phyloP scores from a whole-genome alignment of 129 eudicot genomes.

The Escallonia herrerae region DNA sequence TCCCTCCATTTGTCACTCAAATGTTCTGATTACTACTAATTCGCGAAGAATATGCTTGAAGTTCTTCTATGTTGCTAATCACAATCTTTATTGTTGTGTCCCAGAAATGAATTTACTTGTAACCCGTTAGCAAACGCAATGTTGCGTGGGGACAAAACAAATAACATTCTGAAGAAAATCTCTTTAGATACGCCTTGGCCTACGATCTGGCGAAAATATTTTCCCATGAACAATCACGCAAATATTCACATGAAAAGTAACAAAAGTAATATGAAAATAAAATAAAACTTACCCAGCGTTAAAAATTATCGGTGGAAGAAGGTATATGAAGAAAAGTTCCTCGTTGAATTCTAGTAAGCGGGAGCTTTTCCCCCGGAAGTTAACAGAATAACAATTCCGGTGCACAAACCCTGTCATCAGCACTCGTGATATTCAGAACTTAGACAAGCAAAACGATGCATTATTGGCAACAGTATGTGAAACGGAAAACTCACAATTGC shows the following conservation, averaged over 20 bases:
- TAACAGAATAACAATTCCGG: slow-evolving; percentile 42
- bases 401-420: slow-evolving; percentile 53
- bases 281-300: slow-evolving; percentile 74
- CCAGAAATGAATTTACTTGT: too few species aligned
- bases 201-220: too few species aligned
- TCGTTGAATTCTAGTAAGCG: slow-evolving; percentile 54
- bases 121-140: too few species aligned
- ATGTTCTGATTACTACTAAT: too few species aligned
- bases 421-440: neutral
- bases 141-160: too few species aligned
- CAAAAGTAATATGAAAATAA: neutral
- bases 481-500: slow-evolving; percentile 40
- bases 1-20: too few species aligned
- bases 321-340: slow-evolving; percentile 74
- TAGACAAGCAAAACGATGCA: neutral
- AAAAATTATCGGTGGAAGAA: slow-evolving; percentile 88
- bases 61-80: too few species aligned
- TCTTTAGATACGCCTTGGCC: too few species aligned
- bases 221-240: neutral
- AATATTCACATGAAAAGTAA: neutral
- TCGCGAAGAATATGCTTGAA: too few species aligned
- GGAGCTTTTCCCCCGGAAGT: slow-evolving; percentile 53
- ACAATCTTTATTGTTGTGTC: too few species aligned
- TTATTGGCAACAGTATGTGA: neutral
- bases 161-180: too few species aligned